Percentiles rank a stretch among this genome's conserved stretches.
Conservation (phyloP, 2,329 filamentous ascomycete genomes). For the Xylariales sp. region DNA sequence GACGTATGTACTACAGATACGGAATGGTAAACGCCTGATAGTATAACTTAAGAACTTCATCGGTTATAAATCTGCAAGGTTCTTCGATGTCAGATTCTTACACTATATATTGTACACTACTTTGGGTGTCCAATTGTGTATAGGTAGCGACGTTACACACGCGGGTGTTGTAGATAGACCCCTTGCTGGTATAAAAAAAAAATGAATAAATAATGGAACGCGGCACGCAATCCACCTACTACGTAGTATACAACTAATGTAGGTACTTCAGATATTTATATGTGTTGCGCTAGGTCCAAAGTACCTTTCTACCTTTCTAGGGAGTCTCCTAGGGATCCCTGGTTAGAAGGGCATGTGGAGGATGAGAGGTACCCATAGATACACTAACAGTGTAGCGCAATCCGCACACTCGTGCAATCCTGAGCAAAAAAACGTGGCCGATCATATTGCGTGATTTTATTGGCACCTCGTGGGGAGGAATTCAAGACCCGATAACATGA, state of each 20-base stretch:
- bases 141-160: constrained; percentile 3
- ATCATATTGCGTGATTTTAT: constrained; percentile 32
- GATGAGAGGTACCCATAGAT: not conserved
- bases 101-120: not conserved
- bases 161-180: not conserved
- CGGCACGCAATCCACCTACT: too few species aligned
- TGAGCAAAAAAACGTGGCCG: constrained; percentile 29
- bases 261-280: not conserved
- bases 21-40: too few species aligned
- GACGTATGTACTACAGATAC: too few species aligned
- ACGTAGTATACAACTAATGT: not conserved
- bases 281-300: not conserved
- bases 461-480: constrained; percentile 4
- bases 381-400: not conserved
- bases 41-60: too few species aligned
- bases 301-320: not conserved
- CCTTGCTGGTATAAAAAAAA: not conserved
- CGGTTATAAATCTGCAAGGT: constrained; percentile 4
- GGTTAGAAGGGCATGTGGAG: constrained; percentile 1
- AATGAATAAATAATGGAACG: too few species aligned
- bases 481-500: constrained; percentile 19
- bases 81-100: constrained; percentile 5
- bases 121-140: not conserved
- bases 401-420: constrained; percentile 18
- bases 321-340: not conserved